Conservation (phyloP, 2,329 filamentous ascomycete species). For the Colletotrichum paranaense region DNA sequence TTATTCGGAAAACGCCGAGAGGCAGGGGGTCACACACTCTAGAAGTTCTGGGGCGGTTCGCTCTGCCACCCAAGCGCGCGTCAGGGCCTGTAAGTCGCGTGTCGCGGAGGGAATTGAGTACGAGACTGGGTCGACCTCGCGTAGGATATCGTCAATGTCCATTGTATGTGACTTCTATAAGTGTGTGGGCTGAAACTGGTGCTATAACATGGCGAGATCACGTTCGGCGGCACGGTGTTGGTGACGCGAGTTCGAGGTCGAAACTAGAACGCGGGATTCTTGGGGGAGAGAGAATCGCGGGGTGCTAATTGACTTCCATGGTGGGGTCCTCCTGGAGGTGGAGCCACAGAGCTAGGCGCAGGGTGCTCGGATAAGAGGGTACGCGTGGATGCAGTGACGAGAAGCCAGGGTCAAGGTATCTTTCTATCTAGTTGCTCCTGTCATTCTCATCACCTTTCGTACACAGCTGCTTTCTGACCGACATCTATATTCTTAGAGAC, state of each 20-base stretch:
- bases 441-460: neutral
- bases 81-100: constrained; percentile 87
- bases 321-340: constrained; percentile 21
- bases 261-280: constrained; percentile 8
- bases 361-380: neutral
- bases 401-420: neutral
- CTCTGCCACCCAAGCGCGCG: constrained; percentile 93
- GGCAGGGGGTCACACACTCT: constrained; percentile 65
- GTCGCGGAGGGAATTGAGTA: constrained; percentile 67
- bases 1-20: neutral
- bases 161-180: constrained; percentile 53
- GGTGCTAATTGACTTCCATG: constrained; percentile 22
- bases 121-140: constrained; percentile 73
- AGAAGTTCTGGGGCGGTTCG: constrained; percentile 90
- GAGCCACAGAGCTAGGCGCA: neutral
- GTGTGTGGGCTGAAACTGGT: neutral
- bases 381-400: neutral
- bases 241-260: neutral
- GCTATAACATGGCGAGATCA: constrained; percentile 20
- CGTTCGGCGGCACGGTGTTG: neutral
- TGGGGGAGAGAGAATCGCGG: constrained; percentile 3
- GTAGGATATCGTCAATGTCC: constrained; percentile 85
- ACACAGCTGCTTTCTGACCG: neutral
- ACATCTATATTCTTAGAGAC: neutral
- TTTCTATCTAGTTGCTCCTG: neutral